These are phyloP conservation scores for Cercospora sesami DNA, from an alignment of 2,329 filamentous ascomycete species.

Conservation along the genomic window DNA sequence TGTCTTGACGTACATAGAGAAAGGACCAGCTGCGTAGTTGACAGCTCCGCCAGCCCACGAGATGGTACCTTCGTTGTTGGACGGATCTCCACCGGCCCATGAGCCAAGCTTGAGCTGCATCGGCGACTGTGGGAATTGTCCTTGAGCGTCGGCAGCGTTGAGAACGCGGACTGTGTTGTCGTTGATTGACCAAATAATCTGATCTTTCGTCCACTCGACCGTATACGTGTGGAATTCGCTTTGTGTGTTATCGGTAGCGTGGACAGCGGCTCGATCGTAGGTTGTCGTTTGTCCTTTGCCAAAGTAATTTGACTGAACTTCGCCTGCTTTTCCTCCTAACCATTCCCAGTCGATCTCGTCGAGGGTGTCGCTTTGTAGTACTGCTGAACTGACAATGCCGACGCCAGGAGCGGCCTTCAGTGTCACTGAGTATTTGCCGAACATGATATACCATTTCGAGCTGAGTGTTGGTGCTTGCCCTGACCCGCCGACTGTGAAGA, in stretches of 20 bases:
- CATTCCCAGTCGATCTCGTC: conserved; percentile 99
- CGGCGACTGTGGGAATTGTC: conserved; percentile 89
- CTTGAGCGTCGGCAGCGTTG: conserved; percentile 65
- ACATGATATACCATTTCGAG: conserved; percentile 99
- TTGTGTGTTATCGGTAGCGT: conserved; percentile 68
- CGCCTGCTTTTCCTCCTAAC: conserved; percentile 71
- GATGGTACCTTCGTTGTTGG: conserved; percentile 78
- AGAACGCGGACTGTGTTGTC: conserved; percentile 75
- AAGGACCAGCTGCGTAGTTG: conserved; percentile 80
- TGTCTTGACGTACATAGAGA: conserved; percentile 77
- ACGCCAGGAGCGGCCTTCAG: conserved; percentile 84
- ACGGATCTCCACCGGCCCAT: conserved; percentile 87
- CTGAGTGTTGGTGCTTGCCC: conserved; percentile 84
- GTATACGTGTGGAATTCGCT: conserved; percentile 79
- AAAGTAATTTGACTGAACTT: conserved; percentile 98
- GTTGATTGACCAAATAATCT: conserved; percentile 85
- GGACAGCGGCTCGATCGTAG: conserved; percentile 87
- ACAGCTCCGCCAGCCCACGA: conserved; percentile 85
- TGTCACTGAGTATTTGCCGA: conserved; percentile 81
- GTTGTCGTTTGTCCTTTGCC: conserved; percentile 81
- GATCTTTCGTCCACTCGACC: conserved; percentile 83
- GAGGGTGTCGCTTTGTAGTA: conserved; percentile 84
- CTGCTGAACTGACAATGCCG: conserved; percentile 89
- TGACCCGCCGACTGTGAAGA: conserved; percentile 73
- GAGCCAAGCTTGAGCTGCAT: conserved; percentile 91